A percentile compares a stretch with the other conserved stretches of the same genome.
Evolutionary conservation across 495 filamentous ascomycete species (phyloP).

Genomic region (Pyrenula massariospora): DNA sequence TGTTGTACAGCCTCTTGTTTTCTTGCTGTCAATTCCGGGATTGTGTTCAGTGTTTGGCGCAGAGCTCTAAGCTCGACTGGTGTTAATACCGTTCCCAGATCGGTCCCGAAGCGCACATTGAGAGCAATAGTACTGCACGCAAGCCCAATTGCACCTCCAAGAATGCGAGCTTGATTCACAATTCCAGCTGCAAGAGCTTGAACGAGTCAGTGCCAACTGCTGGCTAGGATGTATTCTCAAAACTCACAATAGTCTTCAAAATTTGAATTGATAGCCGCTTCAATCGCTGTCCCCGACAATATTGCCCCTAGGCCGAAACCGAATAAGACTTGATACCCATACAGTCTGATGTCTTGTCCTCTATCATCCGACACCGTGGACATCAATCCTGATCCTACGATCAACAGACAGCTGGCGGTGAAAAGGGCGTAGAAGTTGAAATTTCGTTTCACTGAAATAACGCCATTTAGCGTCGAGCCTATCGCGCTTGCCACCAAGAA

Average conservation of each 20-base stretch:
- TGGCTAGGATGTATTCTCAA: no score
- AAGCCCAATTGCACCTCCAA: conserved; percentile 42
- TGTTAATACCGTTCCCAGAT: conserved; percentile 8
- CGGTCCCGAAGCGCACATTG: conserved; percentile 11
- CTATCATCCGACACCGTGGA: conserved; percentile 16
- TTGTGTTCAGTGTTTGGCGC: background rate
- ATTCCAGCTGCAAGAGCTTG: conserved; percentile 38
- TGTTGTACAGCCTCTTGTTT: background rate
- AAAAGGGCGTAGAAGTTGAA: conserved; percentile 22
- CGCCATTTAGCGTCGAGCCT: background rate
- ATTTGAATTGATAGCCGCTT: conserved; percentile 7
- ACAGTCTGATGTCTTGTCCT: conserved; percentile 19
- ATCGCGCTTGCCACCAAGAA: background rate
- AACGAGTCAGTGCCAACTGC: background rate
- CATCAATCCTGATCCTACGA: conserved; percentile 26
- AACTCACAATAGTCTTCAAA: conserved; percentile 8
- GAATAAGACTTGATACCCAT: conserved; percentile 30
- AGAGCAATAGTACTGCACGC: conserved; percentile 35
- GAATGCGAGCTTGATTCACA: conserved; percentile 34
- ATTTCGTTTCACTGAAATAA: conserved; percentile 18
- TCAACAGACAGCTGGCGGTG: conserved; percentile 17
- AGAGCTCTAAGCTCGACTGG: conserved; percentile 12
- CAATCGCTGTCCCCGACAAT: conserved; percentile 24
- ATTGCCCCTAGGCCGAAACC: conserved; percentile 34
- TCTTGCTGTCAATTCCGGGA: background rate